These are phyloP conservation scores for Geotrichum klebahnii DNA, from an alignment of 1,139 yeast species.

Conservation along the genomic window DNA sequence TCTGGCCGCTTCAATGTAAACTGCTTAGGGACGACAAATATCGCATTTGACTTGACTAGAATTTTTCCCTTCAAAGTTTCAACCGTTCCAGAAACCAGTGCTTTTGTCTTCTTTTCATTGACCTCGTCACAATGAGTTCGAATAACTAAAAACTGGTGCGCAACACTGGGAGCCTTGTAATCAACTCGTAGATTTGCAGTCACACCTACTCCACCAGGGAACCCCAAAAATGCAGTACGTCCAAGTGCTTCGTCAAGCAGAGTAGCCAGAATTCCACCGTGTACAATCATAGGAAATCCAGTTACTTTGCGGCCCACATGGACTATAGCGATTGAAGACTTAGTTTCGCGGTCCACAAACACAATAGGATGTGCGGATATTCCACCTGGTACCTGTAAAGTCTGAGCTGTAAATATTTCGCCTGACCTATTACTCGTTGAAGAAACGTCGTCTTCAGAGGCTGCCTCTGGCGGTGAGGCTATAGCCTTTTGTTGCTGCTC, in stretches of 20 bases:
- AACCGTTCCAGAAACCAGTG: conserved; percentile 44
- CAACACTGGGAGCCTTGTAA: conserved; percentile 71
- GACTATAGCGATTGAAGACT: conserved; percentile 60
- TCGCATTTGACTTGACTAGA: conserved; percentile 37
- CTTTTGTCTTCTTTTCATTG: conserved; percentile 37
- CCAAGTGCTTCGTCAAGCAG: conserved; percentile 74
- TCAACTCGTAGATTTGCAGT: conserved; percentile 52
- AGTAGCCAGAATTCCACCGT: conserved; percentile 87
- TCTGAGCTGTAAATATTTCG: conserved; percentile 34
- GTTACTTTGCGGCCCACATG: conserved; percentile 77
- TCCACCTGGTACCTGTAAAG: conserved; percentile 66
- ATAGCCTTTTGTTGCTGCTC: too few species aligned
- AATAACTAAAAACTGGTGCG: conserved; percentile 72
- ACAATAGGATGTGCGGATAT: conserved; percentile 68
- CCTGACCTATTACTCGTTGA: neutral
- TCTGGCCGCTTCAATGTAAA: conserved; percentile 22
- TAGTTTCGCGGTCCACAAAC: conserved; percentile 53
- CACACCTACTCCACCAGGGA: conserved; percentile 31
- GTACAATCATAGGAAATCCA: conserved; percentile 83
- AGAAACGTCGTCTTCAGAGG: neutral
- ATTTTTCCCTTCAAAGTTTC: conserved; percentile 42
- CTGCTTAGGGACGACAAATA: conserved; percentile 28
- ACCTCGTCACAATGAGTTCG: conserved; percentile 46
- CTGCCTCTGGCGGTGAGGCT: neutral
- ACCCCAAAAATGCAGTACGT: conserved; percentile 49